These are phyloP conservation scores for Stenocarpella maydis DNA, from an alignment of 2,329 filamentous ascomycete species.

Conservation along the genomic window DNA sequence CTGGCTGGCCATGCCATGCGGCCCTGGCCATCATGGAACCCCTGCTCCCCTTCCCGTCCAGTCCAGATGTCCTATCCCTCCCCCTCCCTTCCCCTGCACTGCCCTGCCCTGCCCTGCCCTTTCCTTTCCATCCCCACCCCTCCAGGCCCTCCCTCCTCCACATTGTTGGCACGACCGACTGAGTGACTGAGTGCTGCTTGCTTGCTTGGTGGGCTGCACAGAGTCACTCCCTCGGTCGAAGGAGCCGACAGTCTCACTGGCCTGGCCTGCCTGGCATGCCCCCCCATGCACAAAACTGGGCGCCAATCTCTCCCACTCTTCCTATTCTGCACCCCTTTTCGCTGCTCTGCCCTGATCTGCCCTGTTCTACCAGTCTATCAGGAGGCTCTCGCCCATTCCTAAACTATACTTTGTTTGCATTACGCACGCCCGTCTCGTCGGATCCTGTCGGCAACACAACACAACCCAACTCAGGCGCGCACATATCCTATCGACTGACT, in stretches of 20 bases:
- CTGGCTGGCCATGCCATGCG: not conserved
- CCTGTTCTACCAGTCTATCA: not conserved
- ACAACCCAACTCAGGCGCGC: conserved; percentile 4
- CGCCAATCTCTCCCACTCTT: conserved; percentile 23
- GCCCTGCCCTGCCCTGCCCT: not conserved
- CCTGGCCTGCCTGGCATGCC: not conserved
- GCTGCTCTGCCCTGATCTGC: conserved; percentile 8
- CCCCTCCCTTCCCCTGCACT: not conserved
- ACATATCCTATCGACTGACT: not conserved
- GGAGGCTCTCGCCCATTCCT: no score
- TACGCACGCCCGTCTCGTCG: conserved; percentile 26
- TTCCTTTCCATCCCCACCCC: no score
- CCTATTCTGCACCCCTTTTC: conserved; percentile 20
- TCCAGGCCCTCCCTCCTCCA: no score
- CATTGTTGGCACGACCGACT: conserved; percentile 6
- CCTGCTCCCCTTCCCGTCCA: no score
- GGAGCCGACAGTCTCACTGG: conserved; percentile 24
- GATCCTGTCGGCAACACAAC: conserved; percentile 19
- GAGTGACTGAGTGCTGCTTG: conserved; percentile 4
- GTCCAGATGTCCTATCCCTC: no score
- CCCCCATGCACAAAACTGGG: conserved; percentile 29
- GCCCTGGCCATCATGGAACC: no score
- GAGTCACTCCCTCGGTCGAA: conserved; percentile 1
- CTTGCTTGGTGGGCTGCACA: not conserved
- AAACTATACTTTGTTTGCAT: conserved; percentile 12